These are phyloP conservation scores for Flaveria robusta DNA, from an alignment of 129 eudicot genomes.

Conservation along the genomic window DNA sequence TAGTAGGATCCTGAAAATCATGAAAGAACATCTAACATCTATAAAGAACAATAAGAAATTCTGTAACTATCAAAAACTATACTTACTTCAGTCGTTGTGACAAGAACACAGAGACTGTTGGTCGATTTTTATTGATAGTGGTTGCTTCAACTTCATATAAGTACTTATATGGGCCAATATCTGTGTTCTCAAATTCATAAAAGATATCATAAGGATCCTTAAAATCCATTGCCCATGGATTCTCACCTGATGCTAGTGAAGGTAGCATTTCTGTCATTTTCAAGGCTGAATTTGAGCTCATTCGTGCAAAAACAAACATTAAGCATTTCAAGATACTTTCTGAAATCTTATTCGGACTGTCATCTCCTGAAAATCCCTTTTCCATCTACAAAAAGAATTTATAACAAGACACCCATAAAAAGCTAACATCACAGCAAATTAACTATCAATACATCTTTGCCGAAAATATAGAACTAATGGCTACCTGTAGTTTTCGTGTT, in stretches of 20 bases:
- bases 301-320: conserved; percentile 61
- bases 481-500: conserved; percentile 51
- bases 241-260: conserved; percentile 45
- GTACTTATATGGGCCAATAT: conserved; percentile 73
- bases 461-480: not conserved
- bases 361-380: conserved; percentile 44
- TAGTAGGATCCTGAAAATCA: conserved; percentile 50
- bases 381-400: conserved; percentile 41
- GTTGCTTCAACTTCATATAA: conserved; percentile 60
- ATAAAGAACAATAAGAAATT: not conserved
- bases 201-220: conserved; percentile 75
- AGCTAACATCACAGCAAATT: not conserved
- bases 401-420: not conserved
- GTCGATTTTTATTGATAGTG: conserved; percentile 49
- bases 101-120: conserved; percentile 50
- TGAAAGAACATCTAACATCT: conserved; percentile 10
- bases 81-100: conserved; percentile 71
- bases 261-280: conserved; percentile 50
- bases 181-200: conserved; percentile 55
- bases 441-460: not conserved
- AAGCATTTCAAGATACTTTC: conserved; percentile 70
- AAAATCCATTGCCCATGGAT: conserved; percentile 46
- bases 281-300: conserved; percentile 49
- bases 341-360: conserved; percentile 63
- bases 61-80: not conserved